phyloP scores from a whole-genome alignment of 768 basidiomycete species.

The Lepiota venenata region DNA sequence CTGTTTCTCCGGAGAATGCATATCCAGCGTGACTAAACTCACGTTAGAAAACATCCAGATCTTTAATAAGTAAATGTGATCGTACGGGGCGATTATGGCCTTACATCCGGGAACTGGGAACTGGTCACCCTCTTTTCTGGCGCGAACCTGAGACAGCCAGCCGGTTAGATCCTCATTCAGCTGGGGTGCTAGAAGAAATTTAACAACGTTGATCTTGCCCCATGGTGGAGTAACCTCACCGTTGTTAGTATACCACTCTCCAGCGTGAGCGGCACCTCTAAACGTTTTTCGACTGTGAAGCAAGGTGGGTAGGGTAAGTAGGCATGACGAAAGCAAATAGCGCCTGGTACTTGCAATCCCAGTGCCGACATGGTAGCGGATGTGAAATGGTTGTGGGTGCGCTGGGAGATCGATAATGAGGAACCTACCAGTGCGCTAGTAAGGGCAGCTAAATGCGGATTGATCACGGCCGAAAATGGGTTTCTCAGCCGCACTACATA shows the following conservation, averaged over 20 bases:
- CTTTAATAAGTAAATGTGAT: not conserved
- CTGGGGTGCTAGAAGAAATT: constrained; percentile 39
- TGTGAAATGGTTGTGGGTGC: not conserved
- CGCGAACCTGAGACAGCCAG: constrained; percentile 59
- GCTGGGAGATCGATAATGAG: constrained; percentile 9
- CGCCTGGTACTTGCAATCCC: no score
- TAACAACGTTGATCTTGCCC: constrained; percentile 1
- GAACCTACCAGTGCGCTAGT: not conserved
- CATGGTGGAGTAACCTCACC: constrained; percentile 33
- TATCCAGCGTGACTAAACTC: constrained; percentile 87
- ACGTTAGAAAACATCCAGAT: constrained; percentile 1
- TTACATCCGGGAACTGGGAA: constrained; percentile 68
- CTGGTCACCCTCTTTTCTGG: constrained; percentile 27
- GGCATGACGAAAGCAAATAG: no score
- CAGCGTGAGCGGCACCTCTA: constrained; percentile 78
- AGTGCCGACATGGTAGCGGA: not conserved
- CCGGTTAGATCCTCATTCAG: constrained; percentile 58
- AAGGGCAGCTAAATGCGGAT: not conserved
- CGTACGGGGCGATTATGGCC: constrained; percentile 93
- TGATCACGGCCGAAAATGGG: constrained; percentile 1
- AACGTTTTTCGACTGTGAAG: not conserved
- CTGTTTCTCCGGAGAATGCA: constrained; percentile 88
- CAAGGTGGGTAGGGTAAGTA: no score
- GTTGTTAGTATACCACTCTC: constrained; percentile 83
- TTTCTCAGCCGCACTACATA: not conserved